Percentiles rank a stretch among this genome's conserved stretches.
Evolutionary conservation across 2,329 filamentous ascomycete species (phyloP).

Genomic region (Diaporthe longicolla): DNA sequence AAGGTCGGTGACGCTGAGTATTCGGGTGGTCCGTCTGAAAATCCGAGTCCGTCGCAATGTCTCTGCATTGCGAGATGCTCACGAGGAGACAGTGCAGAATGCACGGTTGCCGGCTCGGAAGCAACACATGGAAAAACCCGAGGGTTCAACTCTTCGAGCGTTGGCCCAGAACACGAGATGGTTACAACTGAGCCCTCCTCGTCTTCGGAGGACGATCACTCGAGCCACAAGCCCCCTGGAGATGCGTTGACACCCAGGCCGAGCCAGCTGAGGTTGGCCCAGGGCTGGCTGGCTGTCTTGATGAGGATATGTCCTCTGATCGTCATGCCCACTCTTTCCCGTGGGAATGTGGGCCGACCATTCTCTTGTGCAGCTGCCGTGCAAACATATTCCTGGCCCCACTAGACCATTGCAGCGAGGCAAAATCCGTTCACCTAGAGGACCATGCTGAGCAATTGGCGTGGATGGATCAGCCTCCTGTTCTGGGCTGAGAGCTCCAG

Average conservation of each 20-base stretch:
- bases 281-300: not conserved
- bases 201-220: not conserved
- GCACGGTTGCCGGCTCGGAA: not conserved
- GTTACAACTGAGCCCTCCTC: not conserved
- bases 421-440: not conserved
- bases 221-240: not conserved
- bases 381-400: not conserved
- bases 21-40: not conserved
- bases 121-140: no score
- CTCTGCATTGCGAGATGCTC: not conserved
- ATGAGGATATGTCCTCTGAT: constrained; percentile 10
- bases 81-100: not conserved
- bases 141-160: not conserved
- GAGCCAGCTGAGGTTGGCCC: constrained; percentile 5
- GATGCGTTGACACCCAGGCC: not conserved
- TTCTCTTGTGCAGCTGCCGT: not conserved
- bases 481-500: not conserved
- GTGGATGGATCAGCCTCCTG: not conserved
- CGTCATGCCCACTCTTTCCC: constrained; percentile 15
- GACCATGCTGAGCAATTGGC: not conserved
- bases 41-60: constrained; percentile 3
- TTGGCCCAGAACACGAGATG: not conserved
- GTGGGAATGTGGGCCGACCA: not conserved
- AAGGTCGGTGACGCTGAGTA: not conserved
- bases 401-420: not conserved